Evolutionary conservation across 2,329 filamentous ascomycete species (phyloP), one percentile per base, ranked within the genome.

Genomic region (Diaporthe capsici): DNA sequence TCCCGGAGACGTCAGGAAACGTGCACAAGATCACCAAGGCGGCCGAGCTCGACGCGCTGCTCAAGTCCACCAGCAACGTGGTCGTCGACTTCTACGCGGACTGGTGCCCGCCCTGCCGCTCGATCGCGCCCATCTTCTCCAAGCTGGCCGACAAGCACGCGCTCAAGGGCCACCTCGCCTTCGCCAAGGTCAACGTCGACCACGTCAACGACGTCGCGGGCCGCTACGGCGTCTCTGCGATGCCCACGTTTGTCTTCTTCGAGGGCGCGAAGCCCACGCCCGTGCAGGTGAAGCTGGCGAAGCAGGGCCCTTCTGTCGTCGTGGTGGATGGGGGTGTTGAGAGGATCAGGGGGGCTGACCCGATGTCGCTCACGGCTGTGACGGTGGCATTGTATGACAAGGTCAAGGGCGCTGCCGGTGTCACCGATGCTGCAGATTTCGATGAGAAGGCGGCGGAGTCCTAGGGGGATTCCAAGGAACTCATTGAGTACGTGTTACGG

Each of bases 171-270:
- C 80, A 82, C 34, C 84, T 88, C 55, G 85, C 85, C 76, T 91
- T 91, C 74, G 88, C 87, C 79, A 89, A 89, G 81, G 88, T 91
- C 79, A 87, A 91, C 84, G 89, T 88, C 79, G 90, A 91, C 79
- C 83, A 85, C 58, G 85, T 86, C 8, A 84, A 87, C 78, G 88
- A 90, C 72, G 83, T 89, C 22, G 85, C 88, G 72, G 79, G 80
- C 20, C 83, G 86, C 76, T 87, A 89, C 77, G 84, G 85, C 80
- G 84, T 91, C 80, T 84, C 86, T 58, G 86, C 87, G 79, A 88
- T 91, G 83, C 90, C 90, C 22, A 89, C 88, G 67, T 91, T 91
- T 81, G 83, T 89, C 79, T 86, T 90, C 81, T 90, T 91, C 81
- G 84, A 88, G 81, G 84, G 88, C 55, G 88, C 87, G 73, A 81